phyloP scores from a whole-genome alignment of 1,139 yeast species.

The Yamadazyma pseudoaaseri region DNA sequence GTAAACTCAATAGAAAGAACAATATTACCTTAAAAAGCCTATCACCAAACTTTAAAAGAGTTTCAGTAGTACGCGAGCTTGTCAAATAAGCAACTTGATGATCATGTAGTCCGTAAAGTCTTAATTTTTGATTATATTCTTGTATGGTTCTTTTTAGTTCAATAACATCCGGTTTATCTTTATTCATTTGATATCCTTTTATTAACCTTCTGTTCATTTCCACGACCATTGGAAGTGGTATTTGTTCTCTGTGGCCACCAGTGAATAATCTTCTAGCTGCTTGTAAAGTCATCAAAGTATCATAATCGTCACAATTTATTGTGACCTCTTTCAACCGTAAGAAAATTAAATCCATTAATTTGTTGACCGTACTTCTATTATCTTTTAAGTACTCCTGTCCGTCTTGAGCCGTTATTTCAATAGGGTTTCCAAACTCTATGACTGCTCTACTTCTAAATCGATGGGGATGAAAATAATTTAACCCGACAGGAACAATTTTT shows the following conservation, averaged over 20 bases:
- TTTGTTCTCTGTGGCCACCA: slow-evolving; percentile 28
- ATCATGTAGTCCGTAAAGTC: slow-evolving; percentile 40
- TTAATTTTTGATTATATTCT: slow-evolving; percentile 34
- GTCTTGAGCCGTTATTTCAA: slow-evolving; percentile 62
- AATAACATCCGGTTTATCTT: slow-evolving; percentile 35
- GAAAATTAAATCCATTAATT: slow-evolving; percentile 67
- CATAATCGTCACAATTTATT: slow-evolving; percentile 89
- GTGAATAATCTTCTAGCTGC: slow-evolving; percentile 62
- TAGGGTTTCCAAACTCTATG: slow-evolving; percentile 89
- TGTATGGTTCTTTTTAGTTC: slow-evolving; percentile 32
- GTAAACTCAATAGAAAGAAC: slow-evolving; percentile 37
- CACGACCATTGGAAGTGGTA: slow-evolving; percentile 44
- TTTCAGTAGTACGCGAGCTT: slow-evolving; percentile 24
- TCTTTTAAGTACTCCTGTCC: slow-evolving; percentile 60
- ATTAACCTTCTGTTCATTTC: slow-evolving; percentile 46
- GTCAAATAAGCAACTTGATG: slow-evolving; percentile 42
- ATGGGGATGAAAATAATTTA: slow-evolving; percentile 96
- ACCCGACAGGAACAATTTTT: slow-evolving; percentile 91
- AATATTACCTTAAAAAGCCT: slow-evolving; percentile 33
- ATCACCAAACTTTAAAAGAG: slow-evolving; percentile 25
- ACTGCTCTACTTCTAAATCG: slow-evolving; percentile 94
- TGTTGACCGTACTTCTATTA: slow-evolving; percentile 69
- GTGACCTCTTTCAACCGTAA: slow-evolving; percentile 85
- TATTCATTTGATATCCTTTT: slow-evolving; percentile 38
- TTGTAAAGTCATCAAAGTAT: slow-evolving; percentile 87